Base-by-base conservation (phyloP, 371 early-diverging fungal genomes). In the Mycotypha africana region DNA sequence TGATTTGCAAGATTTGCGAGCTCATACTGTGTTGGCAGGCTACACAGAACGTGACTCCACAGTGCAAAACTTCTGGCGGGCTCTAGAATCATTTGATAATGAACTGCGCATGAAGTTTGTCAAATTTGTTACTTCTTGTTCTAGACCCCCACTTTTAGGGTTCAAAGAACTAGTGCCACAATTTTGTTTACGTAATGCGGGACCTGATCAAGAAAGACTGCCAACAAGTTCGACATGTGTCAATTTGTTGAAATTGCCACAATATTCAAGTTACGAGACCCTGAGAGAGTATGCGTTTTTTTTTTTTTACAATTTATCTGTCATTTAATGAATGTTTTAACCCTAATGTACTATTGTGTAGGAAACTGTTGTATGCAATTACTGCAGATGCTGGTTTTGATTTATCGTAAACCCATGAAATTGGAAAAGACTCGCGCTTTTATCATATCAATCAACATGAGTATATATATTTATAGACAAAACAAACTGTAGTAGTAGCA, bases 221-320 rank as follows among this genome's bases (percentile, higher is more conserved):
- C 91, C 91, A 2, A 86, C 89, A n/a, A 83, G 88, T 26, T 84
- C 86, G 19, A 97, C 98, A 0, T 97, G 98, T 58, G 88, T 97
- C 49, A 97, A 97, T 61, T 67, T 95, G 38, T 66, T 97, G 26
- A 95, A 95, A 61, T 65, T 97, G 19, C 98, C 98, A 0, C 69
- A 76, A 11, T 97, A 89, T 58, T 74, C 74, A 26, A 74, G 58
- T 15, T 62, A 75, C 40, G 60, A 66, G 8, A 61, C 68, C 9
- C 56, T 89, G 52, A 72, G 65, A 59, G 61, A 73, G 74, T 78
- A 78, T 56, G 67, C 56, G 82, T 85, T 11, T 89, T 17, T 14
- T 3, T 17, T 3, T 8, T 17, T 6, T 40, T 4, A 7, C 15
- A 9, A 20, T 5, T 9, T 38, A 21, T 34, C 14, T 43, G 24